Conservation (phyloP, 2,329 filamentous ascomycete species). For the Chalara sp. region DNA sequence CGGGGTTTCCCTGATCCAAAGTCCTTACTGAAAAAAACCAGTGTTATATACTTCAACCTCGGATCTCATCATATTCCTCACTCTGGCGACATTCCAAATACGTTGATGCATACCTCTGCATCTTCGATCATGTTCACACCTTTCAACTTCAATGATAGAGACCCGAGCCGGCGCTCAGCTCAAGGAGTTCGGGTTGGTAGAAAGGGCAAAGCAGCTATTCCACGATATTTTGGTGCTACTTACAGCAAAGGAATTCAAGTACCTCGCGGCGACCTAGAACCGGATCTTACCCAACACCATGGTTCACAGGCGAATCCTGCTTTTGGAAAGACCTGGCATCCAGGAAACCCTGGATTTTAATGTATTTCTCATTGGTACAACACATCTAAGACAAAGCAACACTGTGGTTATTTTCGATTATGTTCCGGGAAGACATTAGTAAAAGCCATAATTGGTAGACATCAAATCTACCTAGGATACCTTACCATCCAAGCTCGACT, state of each 20-base stretch:
- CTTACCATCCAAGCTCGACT: slow-evolving; percentile 15
- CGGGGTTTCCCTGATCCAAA: too few species aligned
- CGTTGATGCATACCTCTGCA: slow-evolving; percentile 18
- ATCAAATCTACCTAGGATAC: background rate
- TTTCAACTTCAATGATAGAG: slow-evolving; percentile 1
- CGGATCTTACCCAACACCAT: too few species aligned
- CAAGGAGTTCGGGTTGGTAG: background rate
- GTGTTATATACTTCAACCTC: slow-evolving; percentile 45
- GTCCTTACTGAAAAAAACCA: background rate
- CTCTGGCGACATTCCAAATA: slow-evolving; percentile 46
- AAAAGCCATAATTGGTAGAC: too few species aligned
- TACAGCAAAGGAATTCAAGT: background rate
- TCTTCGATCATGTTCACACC: slow-evolving; percentile 1
- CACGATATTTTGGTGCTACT: background rate
- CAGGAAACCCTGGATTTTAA: too few species aligned
- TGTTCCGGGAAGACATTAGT: too few species aligned
- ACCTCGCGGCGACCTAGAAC: too few species aligned
- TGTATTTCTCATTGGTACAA: too few species aligned
- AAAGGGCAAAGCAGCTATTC: background rate
- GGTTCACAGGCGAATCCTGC: too few species aligned
- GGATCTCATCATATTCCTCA: slow-evolving; percentile 54
- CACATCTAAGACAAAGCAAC: too few species aligned
- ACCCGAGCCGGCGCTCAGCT: background rate
- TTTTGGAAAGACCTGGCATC: too few species aligned
- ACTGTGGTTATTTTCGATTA: too few species aligned